phyloP scores from a whole-genome alignment of 331 rosid species.

The Pyracantha coccinea region DNA sequence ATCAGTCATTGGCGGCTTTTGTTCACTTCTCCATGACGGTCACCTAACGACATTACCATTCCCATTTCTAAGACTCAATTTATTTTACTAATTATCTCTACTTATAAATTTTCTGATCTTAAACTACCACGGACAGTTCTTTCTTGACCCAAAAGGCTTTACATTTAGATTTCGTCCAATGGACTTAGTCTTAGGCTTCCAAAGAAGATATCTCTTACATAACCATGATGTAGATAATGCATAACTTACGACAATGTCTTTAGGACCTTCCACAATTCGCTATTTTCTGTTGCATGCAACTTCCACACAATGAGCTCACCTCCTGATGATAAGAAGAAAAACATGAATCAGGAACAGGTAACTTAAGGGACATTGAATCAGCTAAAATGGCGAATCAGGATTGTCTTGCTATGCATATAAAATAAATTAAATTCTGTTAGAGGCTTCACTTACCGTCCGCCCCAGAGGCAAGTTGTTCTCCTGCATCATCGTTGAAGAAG shows the following conservation, averaged over 20 bases:
- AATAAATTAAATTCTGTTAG: not conserved
- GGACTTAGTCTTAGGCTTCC: no score
- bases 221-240: no score
- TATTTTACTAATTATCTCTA: no score
- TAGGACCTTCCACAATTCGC: conserved; percentile 78
- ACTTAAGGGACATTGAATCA: not conserved
- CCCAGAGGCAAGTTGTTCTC: conserved; percentile 86
- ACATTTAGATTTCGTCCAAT: no score
- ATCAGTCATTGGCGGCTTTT: no score
- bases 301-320: conserved; percentile 84
- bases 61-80: no score
- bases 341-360: not conserved
- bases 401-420: not conserved
- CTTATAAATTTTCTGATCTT: no score
- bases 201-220: no score
- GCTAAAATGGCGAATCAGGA: not conserved
- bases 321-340: conserved; percentile 29
- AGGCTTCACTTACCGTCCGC: conserved; percentile 59
- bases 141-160: no score
- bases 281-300: conserved; percentile 47
- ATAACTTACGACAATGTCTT: conserved; percentile 55
- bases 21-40: no score
- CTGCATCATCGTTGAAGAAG: conserved; percentile 35
- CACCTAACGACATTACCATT: no score
- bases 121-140: no score